These are phyloP conservation scores for Parmelia sp. DNA, from an alignment of 495 filamentous ascomycete genomes.

Conservation along the genomic window DNA sequence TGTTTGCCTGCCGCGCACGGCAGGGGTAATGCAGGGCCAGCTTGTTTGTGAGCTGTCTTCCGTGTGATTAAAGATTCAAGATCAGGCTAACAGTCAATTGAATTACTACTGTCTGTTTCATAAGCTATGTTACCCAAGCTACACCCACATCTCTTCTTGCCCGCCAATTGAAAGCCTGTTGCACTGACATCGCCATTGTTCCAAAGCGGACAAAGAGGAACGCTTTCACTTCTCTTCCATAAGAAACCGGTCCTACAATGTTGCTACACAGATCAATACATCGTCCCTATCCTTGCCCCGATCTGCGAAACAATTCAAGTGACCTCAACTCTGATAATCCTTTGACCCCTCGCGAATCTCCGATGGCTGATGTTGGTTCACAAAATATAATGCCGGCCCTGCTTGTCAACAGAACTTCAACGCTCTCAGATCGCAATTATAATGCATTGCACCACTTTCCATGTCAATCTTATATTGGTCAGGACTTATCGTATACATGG, in stretches of 20 bases:
- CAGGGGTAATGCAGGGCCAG: neutral
- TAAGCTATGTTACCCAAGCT: conserved; percentile 6
- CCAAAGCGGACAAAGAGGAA: conserved; percentile 6
- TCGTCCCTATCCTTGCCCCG: neutral
- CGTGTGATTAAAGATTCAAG: conserved; percentile 15
- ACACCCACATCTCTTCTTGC: neutral
- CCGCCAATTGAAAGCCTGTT: conserved; percentile 1
- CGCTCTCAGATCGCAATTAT: conserved; percentile 4
- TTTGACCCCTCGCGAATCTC: neutral
- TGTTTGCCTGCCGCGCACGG: conserved; percentile 8
- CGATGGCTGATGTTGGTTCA: neutral
- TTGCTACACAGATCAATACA: conserved; percentile 4
- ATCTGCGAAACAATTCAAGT: neutral
- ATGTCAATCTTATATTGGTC: neutral
- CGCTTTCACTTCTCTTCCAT: neutral
- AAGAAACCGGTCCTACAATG: neutral
- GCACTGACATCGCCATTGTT: conserved; percentile 9
- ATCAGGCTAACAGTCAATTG: conserved; percentile 2
- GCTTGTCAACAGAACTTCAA: conserved; percentile 6
- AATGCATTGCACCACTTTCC: neutral
- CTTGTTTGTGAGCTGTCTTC: conserved; percentile 14
- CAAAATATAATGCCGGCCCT: conserved; percentile 6
- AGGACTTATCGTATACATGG: conserved; percentile 8
- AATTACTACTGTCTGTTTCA: conserved; percentile 3
- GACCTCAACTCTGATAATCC: neutral